Evolutionary conservation across 1,139 yeast species (phyloP).

Genomic region (Geotrichum fermentans): DNA sequence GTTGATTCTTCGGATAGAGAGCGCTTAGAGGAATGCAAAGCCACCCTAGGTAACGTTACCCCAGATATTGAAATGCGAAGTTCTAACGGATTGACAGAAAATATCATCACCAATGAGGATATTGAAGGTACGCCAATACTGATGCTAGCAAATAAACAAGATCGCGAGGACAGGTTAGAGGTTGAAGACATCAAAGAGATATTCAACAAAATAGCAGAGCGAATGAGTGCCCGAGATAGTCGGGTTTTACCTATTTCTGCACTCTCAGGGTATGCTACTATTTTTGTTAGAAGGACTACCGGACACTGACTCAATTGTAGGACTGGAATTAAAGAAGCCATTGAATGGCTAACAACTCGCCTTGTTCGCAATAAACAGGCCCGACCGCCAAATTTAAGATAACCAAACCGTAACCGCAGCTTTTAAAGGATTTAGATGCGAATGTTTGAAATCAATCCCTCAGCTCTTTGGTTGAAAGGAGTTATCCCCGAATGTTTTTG

Average conservation of each 20-base stretch:
- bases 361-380: constrained; percentile 68
- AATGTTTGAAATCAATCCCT: too few relatives aligned
- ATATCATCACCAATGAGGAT: constrained; percentile 49
- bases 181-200: constrained; percentile 74
- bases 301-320: constrained; percentile 33
- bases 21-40: constrained; percentile 77
- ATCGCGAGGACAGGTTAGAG: constrained; percentile 76
- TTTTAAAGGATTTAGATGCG: too few relatives aligned
- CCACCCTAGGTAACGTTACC: constrained; percentile 42
- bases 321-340: constrained; percentile 78
- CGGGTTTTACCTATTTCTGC: constrained; percentile 88
- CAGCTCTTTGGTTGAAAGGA: too few relatives aligned
- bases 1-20: constrained; percentile 86
- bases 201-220: constrained; percentile 72
- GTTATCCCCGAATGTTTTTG: neutral
- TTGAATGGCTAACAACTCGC: constrained; percentile 81
- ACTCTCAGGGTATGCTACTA: constrained; percentile 41
- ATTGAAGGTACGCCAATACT: constrained; percentile 78
- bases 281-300: neutral
- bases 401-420: too few relatives aligned
- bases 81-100: constrained; percentile 24
- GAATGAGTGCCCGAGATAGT: constrained; percentile 84
- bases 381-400: constrained; percentile 55
- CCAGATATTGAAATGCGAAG: neutral
- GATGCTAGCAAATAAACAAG: constrained; percentile 95